Evolutionary conservation across 495 filamentous ascomycete genomes (phyloP).

Genomic region (Aspergillus baeticus): DNA sequence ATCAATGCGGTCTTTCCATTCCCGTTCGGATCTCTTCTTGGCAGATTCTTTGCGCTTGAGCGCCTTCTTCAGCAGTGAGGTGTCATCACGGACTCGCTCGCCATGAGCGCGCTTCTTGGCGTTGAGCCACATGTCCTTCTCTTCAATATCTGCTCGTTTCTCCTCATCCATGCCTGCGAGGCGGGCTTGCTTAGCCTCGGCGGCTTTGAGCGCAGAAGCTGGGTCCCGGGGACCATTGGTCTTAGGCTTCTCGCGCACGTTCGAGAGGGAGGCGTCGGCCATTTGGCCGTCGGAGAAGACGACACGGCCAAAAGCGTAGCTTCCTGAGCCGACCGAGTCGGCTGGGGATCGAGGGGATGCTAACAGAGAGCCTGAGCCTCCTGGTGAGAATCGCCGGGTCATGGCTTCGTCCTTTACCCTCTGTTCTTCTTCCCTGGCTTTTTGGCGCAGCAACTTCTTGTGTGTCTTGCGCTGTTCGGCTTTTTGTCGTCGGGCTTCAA

Average conservation of each 20-base stretch:
- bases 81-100: constrained; percentile 87
- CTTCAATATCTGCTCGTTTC: constrained; percentile 79
- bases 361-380: constrained; percentile 53
- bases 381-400: constrained; percentile 51
- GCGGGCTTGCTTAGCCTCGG: constrained; percentile 69
- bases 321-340: constrained; percentile 44
- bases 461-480: constrained; percentile 79
- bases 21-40: constrained; percentile 86
- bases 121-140: constrained; percentile 93
- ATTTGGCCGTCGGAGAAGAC: constrained; percentile 82
- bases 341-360: constrained; percentile 52
- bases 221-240: constrained; percentile 77
- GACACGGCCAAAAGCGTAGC: constrained; percentile 83
- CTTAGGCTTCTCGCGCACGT: constrained; percentile 58
- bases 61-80: constrained; percentile 87
- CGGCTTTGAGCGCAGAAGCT: constrained; percentile 68
- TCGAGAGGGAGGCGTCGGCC: constrained; percentile 63
- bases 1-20: constrained; percentile 82
- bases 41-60: constrained; percentile 86
- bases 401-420: constrained; percentile 66
- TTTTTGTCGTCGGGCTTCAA: constrained; percentile 84
- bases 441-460: constrained; percentile 76
- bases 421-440: constrained; percentile 75
- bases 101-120: constrained; percentile 86
- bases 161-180: constrained; percentile 67